phyloP scores from a whole-genome alignment of 1,284 basidiomycete genomes.

The Cutaneotrichosporon sp. region DNA sequence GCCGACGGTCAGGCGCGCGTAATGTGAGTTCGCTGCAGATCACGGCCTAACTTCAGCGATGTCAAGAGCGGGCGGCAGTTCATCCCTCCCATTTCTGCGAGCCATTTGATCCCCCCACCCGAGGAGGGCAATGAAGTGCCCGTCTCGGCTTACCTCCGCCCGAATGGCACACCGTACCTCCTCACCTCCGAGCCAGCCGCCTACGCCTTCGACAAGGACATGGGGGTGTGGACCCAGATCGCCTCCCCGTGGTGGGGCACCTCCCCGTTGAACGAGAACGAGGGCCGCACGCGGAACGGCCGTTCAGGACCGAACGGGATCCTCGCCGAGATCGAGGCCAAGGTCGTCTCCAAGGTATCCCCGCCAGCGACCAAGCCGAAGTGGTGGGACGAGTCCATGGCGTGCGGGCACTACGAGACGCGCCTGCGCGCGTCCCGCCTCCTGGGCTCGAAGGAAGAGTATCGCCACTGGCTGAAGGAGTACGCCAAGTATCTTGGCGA shows the following conservation, averaged over 20 bases:
- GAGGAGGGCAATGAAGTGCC: not conserved
- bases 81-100: not conserved
- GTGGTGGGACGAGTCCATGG: conserved; percentile 74
- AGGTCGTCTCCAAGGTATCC: conserved; percentile 20
- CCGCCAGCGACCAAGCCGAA: conserved; percentile 47
- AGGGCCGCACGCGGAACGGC: conserved; percentile 7
- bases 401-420: conserved; percentile 77
- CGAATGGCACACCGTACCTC: conserved; percentile 72
- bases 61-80: conserved; percentile 54
- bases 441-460: conserved; percentile 75
- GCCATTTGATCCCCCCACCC: not conserved
- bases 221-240: conserved; percentile 66
- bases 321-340: conserved; percentile 27
- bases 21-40: conserved; percentile 55
- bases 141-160: conserved; percentile 57
- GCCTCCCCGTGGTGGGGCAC: conserved; percentile 69
- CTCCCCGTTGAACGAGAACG: conserved; percentile 12
- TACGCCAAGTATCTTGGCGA: conserved; percentile 80
- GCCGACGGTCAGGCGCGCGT: conserved; percentile 63
- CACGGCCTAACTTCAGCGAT: conserved; percentile 56
- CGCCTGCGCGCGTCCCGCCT: conserved; percentile 65
- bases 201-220: conserved; percentile 66
- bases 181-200: conserved; percentile 67
- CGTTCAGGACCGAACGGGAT: conserved; percentile 5
- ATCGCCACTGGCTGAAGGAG: conserved; percentile 64